Percentiles rank a stretch among this genome's conserved stretches.
These are phyloP conservation scores for Clonostachys chloroleuca DNA, from an alignment of 2,329 filamentous ascomycete genomes.

Conservation along the genomic window DNA sequence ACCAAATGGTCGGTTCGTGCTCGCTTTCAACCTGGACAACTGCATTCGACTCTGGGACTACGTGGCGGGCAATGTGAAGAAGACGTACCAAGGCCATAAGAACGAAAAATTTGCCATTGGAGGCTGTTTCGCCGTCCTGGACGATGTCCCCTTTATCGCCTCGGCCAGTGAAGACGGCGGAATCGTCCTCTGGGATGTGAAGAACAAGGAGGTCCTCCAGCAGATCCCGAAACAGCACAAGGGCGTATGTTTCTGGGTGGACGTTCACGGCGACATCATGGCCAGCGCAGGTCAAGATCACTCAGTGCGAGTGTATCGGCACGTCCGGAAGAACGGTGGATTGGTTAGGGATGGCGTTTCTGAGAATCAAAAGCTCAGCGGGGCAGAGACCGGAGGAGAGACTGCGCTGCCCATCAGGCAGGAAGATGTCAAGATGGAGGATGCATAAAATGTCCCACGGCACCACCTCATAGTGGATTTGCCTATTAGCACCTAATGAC, in stretches of 20 bases:
- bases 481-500: no score
- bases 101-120: constrained; percentile 84
- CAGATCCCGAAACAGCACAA: constrained; percentile 40
- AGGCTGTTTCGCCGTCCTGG: constrained; percentile 69
- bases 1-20: constrained; percentile 88
- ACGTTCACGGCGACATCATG: constrained; percentile 51
- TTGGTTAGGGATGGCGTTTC: constrained; percentile 9
- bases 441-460: constrained; percentile 5
- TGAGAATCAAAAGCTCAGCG: neutral
- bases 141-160: constrained; percentile 57
- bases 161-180: constrained; percentile 86
- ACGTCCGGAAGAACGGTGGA: constrained; percentile 10
- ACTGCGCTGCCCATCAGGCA: constrained; percentile 24
- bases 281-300: constrained; percentile 53
- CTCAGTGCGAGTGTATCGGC: constrained; percentile 43
- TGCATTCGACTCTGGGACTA: constrained; percentile 95
- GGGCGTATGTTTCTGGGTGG: constrained; percentile 63
- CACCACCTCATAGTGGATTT: no score
- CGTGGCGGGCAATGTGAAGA: constrained; percentile 83
- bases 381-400: neutral
- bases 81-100: constrained; percentile 91
- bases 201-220: constrained; percentile 79
- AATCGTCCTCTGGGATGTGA: constrained; percentile 87
- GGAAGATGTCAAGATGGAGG: constrained; percentile 32
- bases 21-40: constrained; percentile 88